Base-by-base conservation (phyloP, 2,329 filamentous ascomycete species). In the Clarireedia monteithiana region DNA sequence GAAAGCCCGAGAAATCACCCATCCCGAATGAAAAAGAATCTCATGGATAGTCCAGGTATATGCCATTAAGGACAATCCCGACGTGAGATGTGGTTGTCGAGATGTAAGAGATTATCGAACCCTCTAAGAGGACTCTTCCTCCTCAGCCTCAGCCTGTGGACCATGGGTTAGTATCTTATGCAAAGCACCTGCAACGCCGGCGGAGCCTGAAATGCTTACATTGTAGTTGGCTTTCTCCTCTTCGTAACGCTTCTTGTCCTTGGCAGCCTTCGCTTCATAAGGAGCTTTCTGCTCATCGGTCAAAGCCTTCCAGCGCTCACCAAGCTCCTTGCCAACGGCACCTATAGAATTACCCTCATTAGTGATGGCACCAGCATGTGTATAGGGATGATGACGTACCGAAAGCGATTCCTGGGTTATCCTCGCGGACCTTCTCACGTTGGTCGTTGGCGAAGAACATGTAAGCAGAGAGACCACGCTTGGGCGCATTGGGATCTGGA, bases 381-480 rank as follows among this genome's bases (percentile, higher is more conserved):
- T 9, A 36, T n/a, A 1, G 2, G 1, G n/a, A 23, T 3, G n/a
- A n/a, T n/a, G 36, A 72, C 81, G 66, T 81, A 86, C 90, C 94
- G 76, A 99, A 99, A 67, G 88, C 87, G 77, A 97, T 96, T 68
- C 91, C 92, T 40, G 92, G 92, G 82, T 97, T 97, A 76, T 97
- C 92, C 73, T 96, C 91, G 68, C 94, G 90, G 67, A 99, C 94
- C 74, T 94, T 95, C 72, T 97, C 92, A 68, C 94, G 91, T 78
- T 96, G 90, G 77, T 97, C 94, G 72, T 97, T 97, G 84, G 94
- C 94, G 74, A 97, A 99, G 87, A 97, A 97, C 94, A 99, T 99
- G 85, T 99, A 99, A 63, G 94, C 94, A 53, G 94, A 97, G 50
- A 99, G 89, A 80, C 92, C 94, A 76, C 94, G 91, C 91, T 97